Evolutionary conservation across 345 rosid genomes (phyloP).

Genomic region (Aquilaria yunnanensis): DNA sequence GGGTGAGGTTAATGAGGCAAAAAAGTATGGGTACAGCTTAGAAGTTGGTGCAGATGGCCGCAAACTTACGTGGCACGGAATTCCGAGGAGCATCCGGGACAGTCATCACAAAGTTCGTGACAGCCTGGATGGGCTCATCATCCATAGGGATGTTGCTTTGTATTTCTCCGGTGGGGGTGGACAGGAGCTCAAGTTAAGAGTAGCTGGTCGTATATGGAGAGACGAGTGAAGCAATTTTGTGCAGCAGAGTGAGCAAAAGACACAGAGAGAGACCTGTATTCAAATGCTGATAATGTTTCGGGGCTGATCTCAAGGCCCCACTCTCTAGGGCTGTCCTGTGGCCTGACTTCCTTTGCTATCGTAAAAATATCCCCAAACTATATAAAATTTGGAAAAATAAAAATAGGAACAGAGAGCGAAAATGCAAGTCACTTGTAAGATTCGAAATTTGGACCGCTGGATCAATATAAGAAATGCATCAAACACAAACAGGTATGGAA

Average conservation of each 20-base stretch:
- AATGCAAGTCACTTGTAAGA: too few relatives aligned
- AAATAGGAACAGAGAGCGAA: too few relatives aligned
- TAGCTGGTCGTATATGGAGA: constrained; percentile 50
- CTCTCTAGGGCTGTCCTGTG: too few relatives aligned
- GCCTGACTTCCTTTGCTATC: too few relatives aligned
- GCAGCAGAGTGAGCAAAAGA: neutral
- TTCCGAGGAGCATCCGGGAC: constrained; percentile 34
- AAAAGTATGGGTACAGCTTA: constrained; percentile 31
- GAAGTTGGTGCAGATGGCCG: constrained; percentile 33
- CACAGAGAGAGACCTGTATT: too few relatives aligned
- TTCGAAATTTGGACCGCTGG: too few relatives aligned
- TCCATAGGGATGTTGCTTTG: constrained; percentile 40
- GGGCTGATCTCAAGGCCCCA: too few relatives aligned
- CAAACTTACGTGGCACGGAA: constrained; percentile 30
- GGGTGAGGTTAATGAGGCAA: constrained; percentile 42
- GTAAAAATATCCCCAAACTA: too few relatives aligned
- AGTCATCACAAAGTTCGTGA: constrained; percentile 28
- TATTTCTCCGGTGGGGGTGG: constrained; percentile 33
- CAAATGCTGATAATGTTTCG: too few relatives aligned
- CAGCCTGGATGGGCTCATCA: constrained; percentile 34
- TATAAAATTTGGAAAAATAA: too few relatives aligned
- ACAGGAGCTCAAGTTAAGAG: constrained; percentile 47
- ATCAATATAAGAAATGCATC: too few relatives aligned
- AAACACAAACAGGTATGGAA: too few relatives aligned
- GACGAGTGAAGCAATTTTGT: constrained; percentile 20